phyloP scores from a whole-genome alignment of 116 monocot genomes.

The Phalaenopsis hybrid region DNA sequence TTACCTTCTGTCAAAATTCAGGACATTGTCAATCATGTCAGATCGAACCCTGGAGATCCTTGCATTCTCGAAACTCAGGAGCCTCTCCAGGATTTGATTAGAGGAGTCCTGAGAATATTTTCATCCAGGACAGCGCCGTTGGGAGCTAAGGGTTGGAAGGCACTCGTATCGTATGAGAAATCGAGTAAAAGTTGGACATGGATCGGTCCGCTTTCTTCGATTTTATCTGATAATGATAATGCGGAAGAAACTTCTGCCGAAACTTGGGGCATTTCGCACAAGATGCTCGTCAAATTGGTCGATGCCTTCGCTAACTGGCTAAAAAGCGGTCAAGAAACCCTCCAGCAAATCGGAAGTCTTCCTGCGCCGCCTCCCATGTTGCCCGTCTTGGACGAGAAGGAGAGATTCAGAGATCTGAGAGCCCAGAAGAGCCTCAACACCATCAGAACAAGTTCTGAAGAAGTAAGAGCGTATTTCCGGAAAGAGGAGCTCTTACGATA shows the following conservation, averaged over 20 bases:
- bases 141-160: constrained; percentile 87
- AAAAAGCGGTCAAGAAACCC: constrained; percentile 83
- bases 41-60: constrained; percentile 81
- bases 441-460: constrained; percentile 73
- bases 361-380: constrained; percentile 61
- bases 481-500: constrained; percentile 78
- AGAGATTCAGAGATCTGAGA: constrained; percentile 88
- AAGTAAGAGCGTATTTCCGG: constrained; percentile 76
- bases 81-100: constrained; percentile 81
- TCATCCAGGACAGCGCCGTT: constrained; percentile 86
- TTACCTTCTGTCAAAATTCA: constrained; percentile 63
- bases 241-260: constrained; percentile 85
- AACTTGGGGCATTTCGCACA: constrained; percentile 89
- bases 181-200: constrained; percentile 75
- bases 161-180: constrained; percentile 68
- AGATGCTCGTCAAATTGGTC: constrained; percentile 88
- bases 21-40: constrained; percentile 62
- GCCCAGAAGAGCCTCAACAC: constrained; percentile 88
- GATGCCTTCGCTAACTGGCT: constrained; percentile 98
- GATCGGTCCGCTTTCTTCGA: constrained; percentile 56
- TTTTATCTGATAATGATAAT: constrained; percentile 36
- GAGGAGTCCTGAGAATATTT: constrained; percentile 84
- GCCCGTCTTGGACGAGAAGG: constrained; percentile 60
- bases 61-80: constrained; percentile 86
- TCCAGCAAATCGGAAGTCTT: constrained; percentile 85